Conservation (phyloP, 352 stramenopile genomes). For the Globisporangium canariense region DNA sequence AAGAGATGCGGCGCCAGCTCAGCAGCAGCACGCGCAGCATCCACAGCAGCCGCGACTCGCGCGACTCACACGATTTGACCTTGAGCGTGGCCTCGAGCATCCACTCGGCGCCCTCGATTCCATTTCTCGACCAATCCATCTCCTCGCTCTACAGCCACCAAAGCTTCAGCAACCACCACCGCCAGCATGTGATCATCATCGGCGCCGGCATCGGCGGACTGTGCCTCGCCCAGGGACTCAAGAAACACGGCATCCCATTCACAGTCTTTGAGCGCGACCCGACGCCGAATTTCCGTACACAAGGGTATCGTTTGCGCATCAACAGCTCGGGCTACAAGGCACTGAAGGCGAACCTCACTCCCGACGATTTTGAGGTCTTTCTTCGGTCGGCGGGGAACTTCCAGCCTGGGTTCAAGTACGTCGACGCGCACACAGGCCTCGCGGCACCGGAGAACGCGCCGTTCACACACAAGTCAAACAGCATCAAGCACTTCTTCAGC, state of each 20-base stretch:
- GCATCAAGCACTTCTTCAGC: constrained; percentile 31
- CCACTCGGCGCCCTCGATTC: constrained; percentile 1
- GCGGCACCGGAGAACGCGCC: constrained; percentile 7
- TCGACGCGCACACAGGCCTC: constrained; percentile 35
- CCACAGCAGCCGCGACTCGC: background rate
- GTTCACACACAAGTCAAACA: constrained; percentile 11
- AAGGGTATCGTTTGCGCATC: constrained; percentile 61
- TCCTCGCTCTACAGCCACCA: background rate
- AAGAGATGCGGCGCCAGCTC: constrained; percentile 5
- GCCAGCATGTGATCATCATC: constrained; percentile 38
- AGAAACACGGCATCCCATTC: constrained; percentile 57
- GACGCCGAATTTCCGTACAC: constrained; percentile 55
- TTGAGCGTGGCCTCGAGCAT: background rate
- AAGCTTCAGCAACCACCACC: background rate
- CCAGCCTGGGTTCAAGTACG: constrained; percentile 37
- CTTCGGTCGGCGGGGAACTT: constrained; percentile 50
- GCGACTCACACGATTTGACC: constrained; percentile 7
- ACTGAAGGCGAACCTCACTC: constrained; percentile 41
- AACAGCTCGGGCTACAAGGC: constrained; percentile 58
- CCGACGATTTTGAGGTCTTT: constrained; percentile 53
- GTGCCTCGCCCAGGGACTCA: constrained; percentile 56
- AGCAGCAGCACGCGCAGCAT: constrained; percentile 22
- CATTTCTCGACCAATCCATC: background rate
- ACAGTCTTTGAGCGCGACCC: constrained; percentile 65
- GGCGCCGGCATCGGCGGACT: constrained; percentile 53